A percentile compares a stretch with the other conserved stretches of the same genome.
These are phyloP conservation scores for Cryptosporidium baileyi DNA, from an alignment of 169 alveolate genomes.

Conservation along the genomic window DNA sequence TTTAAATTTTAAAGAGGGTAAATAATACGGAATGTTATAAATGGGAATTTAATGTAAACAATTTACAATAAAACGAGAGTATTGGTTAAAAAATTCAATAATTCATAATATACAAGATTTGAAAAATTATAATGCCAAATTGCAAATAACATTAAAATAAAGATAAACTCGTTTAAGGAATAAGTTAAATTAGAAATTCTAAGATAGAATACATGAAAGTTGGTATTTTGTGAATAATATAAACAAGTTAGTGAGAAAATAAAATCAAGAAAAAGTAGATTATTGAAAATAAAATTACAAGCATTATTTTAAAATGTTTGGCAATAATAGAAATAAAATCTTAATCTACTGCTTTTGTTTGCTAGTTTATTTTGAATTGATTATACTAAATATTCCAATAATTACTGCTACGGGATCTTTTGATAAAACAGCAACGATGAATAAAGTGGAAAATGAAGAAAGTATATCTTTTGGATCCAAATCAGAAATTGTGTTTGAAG, in stretches of 20 bases:
- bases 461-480: background rate
- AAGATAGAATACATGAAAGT: background rate
- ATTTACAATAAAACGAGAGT: slow-evolving; percentile 47
- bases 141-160: background rate
- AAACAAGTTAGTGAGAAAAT: background rate
- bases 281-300: too few relatives aligned
- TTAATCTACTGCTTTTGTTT: background rate
- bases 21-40: background rate
- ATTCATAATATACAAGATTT: background rate
- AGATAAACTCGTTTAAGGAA: too few relatives aligned
- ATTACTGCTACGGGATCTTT: too few relatives aligned
- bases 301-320: too few relatives aligned
- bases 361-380: background rate
- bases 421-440: background rate
- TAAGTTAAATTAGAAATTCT: too few relatives aligned
- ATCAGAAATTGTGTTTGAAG: background rate
- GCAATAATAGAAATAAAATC: too few relatives aligned
- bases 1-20: background rate
- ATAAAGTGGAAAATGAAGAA: background rate
- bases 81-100: background rate
- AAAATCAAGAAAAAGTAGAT: too few relatives aligned
- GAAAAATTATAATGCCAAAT: background rate
- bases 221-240: background rate
- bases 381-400: too few relatives aligned
- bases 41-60: slow-evolving; percentile 12